Base-by-base conservation (phyloP, 108 stramenopile species). In the Craspedostauros australis region DNA sequence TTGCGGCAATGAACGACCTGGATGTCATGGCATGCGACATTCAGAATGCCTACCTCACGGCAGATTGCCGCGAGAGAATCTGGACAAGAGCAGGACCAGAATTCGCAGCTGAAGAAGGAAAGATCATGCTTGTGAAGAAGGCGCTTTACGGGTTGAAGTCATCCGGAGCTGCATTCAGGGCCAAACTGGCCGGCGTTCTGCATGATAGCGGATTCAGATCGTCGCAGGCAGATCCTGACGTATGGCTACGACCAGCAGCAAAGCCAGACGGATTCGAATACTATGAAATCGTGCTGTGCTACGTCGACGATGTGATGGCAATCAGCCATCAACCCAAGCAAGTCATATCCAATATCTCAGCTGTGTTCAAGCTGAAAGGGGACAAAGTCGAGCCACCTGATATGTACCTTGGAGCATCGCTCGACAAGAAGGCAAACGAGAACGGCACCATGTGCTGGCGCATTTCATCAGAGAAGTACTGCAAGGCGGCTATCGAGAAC, bases 71-170 rank as follows among this genome's bases (percentile, higher is more conserved):
- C 3, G 68, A 75, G 38, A 60, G 57, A 27, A 39, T 66, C 9
- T 78, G 34, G 30, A 66, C 45, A 0, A 33, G 46, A 0, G 48
- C 53, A 0, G 66, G 73, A 1, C 50, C 38, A 1, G 72, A 72
- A 29, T 65, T 59, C 38, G 72, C 68, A 32, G 29, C 48, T 0
- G 38, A 47, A 3, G 5, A 27, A 9, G 79, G 72, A 9, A 64
- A 66, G 31, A 39, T 54, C 2, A 29, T 55, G 37, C 39, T 66
- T 5, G 29, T 80, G 6, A 39, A 20, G 2, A 15, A 64, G 32
- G 75, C 68, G 25, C 32, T 80, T 3, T 80, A 80, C 39, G 75
- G 79, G 27, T 25, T 76, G 12, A 50, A 50, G 22, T 37, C 33
- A 11, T 21, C 32, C 43, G 69, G 55, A 19, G 54, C 55, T 3